These are phyloP conservation scores for Dendrocalamus latiflorus DNA, from an alignment of 202 grass and related monocot genomes.

Conservation along the genomic window DNA sequence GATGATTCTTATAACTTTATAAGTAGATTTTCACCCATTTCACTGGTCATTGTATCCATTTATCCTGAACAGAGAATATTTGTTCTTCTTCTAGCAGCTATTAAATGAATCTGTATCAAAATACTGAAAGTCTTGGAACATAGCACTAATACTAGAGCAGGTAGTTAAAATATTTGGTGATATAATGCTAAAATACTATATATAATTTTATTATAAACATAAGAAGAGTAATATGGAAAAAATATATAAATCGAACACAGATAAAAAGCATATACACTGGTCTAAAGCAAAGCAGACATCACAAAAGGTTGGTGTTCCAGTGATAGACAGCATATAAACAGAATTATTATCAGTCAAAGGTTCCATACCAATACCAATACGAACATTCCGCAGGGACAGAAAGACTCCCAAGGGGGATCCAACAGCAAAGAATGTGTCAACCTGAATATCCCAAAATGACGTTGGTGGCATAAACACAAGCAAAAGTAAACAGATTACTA, in stretches of 20 bases:
- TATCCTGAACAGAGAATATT: slow-evolving; percentile 9
- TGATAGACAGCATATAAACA: neutral
- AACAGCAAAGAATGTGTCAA: slow-evolving; percentile 93
- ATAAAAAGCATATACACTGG: neutral
- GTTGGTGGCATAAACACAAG: slow-evolving; percentile 4
- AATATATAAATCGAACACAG: no score
- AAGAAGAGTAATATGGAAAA: neutral
- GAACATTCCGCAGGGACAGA: slow-evolving; percentile 79
- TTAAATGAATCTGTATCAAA: neutral
- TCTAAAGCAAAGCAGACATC: neutral
- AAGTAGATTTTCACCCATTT: neutral
- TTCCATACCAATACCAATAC: slow-evolving; percentile 90
- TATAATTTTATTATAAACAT: slow-evolving; percentile 5
- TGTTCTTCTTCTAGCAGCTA: neutral
- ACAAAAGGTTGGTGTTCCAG: neutral
- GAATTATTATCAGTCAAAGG: neutral
- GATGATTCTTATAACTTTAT: neutral
- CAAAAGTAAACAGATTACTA: neutral
- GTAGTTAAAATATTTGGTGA: neutral
- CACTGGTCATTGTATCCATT: neutral
- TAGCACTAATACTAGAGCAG: neutral
- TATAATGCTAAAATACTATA: neutral
- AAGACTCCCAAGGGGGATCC: slow-evolving; percentile 97
- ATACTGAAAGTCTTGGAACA: neutral
- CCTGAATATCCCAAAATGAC: slow-evolving; percentile 45